Percentiles rank a stretch among this genome's conserved stretches.
Evolutionary conservation across 2,329 filamentous ascomycete species (phyloP).

Genomic region (Cladophialophora yegresii): DNA sequence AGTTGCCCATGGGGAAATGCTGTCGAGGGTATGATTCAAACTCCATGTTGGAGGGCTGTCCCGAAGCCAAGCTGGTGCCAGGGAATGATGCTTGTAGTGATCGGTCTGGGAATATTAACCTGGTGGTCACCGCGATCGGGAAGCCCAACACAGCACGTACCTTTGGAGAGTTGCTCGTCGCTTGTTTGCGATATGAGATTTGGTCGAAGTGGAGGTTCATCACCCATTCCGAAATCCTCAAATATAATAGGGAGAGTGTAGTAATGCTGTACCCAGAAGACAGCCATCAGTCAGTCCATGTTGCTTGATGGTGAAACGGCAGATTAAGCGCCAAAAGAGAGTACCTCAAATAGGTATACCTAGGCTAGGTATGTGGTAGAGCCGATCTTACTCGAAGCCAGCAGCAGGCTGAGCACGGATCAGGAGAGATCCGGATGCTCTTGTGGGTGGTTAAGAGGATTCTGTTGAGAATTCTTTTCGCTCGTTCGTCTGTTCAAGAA

Average conservation of each 20-base stretch:
- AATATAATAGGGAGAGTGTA: constrained; percentile 39
- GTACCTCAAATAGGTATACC: constrained; percentile 33
- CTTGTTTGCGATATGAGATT: constrained; percentile 74
- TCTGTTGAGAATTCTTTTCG: constrained; percentile 11
- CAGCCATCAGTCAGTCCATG: constrained; percentile 38
- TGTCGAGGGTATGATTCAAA: constrained; percentile 33
- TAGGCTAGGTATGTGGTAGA: constrained; percentile 14
- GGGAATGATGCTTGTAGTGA: constrained; percentile 17
- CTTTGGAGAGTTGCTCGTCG: constrained; percentile 62
- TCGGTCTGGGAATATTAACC: constrained; percentile 17
- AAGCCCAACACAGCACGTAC: constrained; percentile 3
- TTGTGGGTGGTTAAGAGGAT: constrained; percentile 19
- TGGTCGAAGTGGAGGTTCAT: constrained; percentile 43
- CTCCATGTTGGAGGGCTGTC: constrained; percentile 26
- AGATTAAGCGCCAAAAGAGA: constrained; percentile 18
- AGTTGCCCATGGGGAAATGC: constrained; percentile 26
- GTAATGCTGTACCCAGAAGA: constrained; percentile 40
- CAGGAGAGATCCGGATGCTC: constrained; percentile 27
- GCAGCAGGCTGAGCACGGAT: constrained; percentile 32
- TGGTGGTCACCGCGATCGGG: neutral
- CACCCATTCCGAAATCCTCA: constrained; percentile 39
- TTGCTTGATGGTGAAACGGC: constrained; percentile 19
- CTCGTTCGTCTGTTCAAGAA: constrained; percentile 22
- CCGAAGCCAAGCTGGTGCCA: neutral
- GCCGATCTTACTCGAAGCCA: constrained; percentile 16